Percentiles rank a stretch among this genome's conserved stretches.
phyloP scores from a whole-genome alignment of 2,329 filamentous ascomycete genomes.

The Aspergillus pseudoglaucus region DNA sequence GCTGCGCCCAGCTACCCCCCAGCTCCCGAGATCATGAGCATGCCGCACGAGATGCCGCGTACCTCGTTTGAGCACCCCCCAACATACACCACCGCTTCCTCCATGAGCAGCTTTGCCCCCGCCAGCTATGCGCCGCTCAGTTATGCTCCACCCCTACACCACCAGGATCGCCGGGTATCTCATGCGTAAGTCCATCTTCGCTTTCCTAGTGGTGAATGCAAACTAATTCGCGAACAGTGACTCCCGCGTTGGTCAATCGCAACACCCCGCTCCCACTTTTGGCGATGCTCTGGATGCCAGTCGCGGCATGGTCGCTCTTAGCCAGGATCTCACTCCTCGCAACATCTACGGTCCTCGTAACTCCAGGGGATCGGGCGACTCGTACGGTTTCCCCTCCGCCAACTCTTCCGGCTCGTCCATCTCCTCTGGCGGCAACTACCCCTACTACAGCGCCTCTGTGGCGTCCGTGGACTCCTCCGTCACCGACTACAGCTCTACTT shows the following conservation, averaged over 20 bases:
- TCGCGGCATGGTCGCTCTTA: conserved; percentile 91
- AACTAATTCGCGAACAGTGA: conserved; percentile 18
- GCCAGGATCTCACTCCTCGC: conserved; percentile 80
- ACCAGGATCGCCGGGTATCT: conserved; percentile 63
- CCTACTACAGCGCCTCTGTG: conserved; percentile 79
- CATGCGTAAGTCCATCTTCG: conserved; percentile 61
- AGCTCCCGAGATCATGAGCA: conserved; percentile 60
- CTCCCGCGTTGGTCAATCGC: conserved; percentile 27
- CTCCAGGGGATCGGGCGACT: conserved; percentile 68
- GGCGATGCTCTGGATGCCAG: conserved; percentile 88
- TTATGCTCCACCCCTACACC: conserved; percentile 59
- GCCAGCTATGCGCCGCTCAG: conserved; percentile 70
- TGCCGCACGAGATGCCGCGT: conserved; percentile 71
- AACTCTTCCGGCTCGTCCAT: conserved; percentile 93
- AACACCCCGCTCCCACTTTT: conserved; percentile 61
- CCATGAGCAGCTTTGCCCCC: conserved; percentile 63
- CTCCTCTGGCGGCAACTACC: conserved; percentile 72
- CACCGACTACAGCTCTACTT: conserved; percentile 87
- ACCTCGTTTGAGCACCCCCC: conserved; percentile 65
- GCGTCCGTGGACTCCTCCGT: conserved; percentile 64
- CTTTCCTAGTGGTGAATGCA: not conserved
- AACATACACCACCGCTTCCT: conserved; percentile 61
- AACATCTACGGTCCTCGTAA: conserved; percentile 74
- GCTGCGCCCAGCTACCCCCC: conserved; percentile 42
- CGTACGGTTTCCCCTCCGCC: conserved; percentile 82